Conservation (phyloP, 2,329 filamentous ascomycete genomes). For the Ilyonectria sp. region DNA sequence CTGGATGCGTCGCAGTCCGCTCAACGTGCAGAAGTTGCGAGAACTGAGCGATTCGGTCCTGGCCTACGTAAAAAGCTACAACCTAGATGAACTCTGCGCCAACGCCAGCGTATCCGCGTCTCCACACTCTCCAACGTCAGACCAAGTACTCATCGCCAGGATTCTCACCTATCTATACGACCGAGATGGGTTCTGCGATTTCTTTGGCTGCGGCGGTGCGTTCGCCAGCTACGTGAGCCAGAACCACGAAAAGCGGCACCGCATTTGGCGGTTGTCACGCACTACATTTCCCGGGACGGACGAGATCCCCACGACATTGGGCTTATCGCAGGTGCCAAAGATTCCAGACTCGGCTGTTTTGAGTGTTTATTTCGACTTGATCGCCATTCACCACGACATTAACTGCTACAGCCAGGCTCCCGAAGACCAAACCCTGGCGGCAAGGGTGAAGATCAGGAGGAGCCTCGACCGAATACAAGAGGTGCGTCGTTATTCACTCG, state of each 20-base stretch:
- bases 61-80: constrained; percentile 12
- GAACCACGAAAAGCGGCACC: constrained; percentile 22
- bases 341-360: constrained; percentile 4
- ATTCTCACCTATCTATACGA: constrained; percentile 33
- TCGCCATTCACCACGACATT: constrained; percentile 32
- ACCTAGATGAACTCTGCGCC: constrained; percentile 23
- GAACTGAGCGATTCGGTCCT: constrained; percentile 23
- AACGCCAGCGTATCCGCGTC: constrained; percentile 1
- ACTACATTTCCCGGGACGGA: constrained; percentile 11
- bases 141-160: constrained; percentile 8
- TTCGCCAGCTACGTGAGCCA: constrained; percentile 28
- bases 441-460: constrained; percentile 11
- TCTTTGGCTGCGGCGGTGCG: constrained; percentile 26
- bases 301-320: not conserved
- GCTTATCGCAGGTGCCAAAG: not conserved
- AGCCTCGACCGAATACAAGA: constrained; percentile 26
- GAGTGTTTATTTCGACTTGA: constrained; percentile 29
- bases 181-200: constrained; percentile 31
- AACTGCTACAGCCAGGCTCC: constrained; percentile 27
- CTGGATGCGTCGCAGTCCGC: constrained; percentile 31
- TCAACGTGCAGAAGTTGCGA: constrained; percentile 11
- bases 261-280: constrained; percentile 27
- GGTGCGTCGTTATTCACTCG: not conserved
- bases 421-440: not conserved
- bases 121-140: not conserved